phyloP scores from a whole-genome alignment of 805 yeast genomes.

The Cyberlindnera lachancei region DNA sequence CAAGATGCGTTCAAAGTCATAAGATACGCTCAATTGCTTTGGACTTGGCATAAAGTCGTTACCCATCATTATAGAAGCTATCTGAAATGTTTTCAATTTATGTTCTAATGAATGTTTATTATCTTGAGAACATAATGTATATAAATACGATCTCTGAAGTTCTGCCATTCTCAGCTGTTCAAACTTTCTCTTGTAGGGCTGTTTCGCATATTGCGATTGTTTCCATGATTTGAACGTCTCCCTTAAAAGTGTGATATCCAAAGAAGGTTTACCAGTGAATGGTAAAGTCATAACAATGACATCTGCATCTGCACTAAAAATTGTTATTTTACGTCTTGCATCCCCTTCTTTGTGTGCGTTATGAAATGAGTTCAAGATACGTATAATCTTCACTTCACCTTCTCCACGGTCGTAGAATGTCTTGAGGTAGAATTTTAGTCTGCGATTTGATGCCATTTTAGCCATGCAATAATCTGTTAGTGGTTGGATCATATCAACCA shows the following conservation, averaged over 20 bases:
- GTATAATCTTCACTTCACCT: conserved; percentile 96
- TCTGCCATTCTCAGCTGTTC: conserved; percentile 49
- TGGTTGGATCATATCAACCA: conserved; percentile 32
- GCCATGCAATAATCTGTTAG: no score
- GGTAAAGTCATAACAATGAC: conserved; percentile 82
- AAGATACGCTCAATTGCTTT: not conserved
- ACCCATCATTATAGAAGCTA: conserved; percentile 66
- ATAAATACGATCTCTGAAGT: not conserved
- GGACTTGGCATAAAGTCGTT: conserved; percentile 93
- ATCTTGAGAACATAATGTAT: no score
- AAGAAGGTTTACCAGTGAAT: conserved; percentile 73
- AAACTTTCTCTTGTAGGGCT: conserved; percentile 56
- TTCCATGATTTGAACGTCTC: conserved; percentile 44
- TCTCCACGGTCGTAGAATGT: no score
- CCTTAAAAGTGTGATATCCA: conserved; percentile 75
- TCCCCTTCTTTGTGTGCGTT: conserved; percentile 54
- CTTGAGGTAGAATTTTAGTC: no score
- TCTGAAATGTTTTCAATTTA: not conserved
- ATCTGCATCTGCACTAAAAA: conserved; percentile 90
- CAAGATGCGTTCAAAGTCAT: no score
- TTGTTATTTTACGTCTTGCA: conserved; percentile 33
- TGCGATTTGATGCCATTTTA: no score
- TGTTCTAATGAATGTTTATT: not conserved
- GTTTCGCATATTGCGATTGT: no score
- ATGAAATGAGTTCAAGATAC: conserved; percentile 63